These are phyloP conservation scores for Cadophora malorum DNA, from an alignment of 2,329 filamentous ascomycete genomes.

Conservation along the genomic window DNA sequence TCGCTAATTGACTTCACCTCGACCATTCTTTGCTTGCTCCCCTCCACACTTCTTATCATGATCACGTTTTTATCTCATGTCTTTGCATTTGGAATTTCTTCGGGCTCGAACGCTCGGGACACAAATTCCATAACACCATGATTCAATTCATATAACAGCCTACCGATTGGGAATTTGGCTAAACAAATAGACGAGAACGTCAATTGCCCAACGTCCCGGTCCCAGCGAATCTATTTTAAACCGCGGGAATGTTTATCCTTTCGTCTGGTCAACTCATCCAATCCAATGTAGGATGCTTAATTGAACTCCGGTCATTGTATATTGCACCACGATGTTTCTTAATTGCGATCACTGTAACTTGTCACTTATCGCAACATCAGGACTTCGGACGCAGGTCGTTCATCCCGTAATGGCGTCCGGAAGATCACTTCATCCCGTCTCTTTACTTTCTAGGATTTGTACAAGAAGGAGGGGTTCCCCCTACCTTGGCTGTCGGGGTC, in stretches of 20 bases:
- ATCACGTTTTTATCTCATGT: neutral
- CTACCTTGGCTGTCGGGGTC: conserved; percentile 10
- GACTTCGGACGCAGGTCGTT: conserved; percentile 10
- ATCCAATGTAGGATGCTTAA: conserved; percentile 24
- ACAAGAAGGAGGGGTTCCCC: conserved; percentile 33
- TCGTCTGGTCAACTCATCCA: conserved; percentile 28
- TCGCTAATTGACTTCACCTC: neutral
- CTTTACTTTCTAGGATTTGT: conserved; percentile 21
- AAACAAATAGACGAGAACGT: conserved; percentile 34
- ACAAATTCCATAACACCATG: neutral
- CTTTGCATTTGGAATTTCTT: neutral
- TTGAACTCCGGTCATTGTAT: conserved; percentile 24
- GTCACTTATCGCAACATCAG: conserved; percentile 11
- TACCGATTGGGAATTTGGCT: conserved; percentile 35
- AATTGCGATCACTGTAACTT: conserved; percentile 23
- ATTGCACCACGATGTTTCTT: conserved; percentile 26
- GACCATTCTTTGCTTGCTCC: neutral
- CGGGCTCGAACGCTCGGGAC: neutral
- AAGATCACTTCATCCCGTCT: conserved; percentile 28
- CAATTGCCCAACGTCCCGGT: conserved; percentile 21
- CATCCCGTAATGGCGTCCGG: conserved; percentile 26
- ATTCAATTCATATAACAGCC: conserved; percentile 28
- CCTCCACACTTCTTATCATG: neutral
- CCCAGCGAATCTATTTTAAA: conserved; percentile 35
- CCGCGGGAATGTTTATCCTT: conserved; percentile 22